Conservation (phyloP, 345 rosid genomes). For the Eucalyptus victrix region DNA sequence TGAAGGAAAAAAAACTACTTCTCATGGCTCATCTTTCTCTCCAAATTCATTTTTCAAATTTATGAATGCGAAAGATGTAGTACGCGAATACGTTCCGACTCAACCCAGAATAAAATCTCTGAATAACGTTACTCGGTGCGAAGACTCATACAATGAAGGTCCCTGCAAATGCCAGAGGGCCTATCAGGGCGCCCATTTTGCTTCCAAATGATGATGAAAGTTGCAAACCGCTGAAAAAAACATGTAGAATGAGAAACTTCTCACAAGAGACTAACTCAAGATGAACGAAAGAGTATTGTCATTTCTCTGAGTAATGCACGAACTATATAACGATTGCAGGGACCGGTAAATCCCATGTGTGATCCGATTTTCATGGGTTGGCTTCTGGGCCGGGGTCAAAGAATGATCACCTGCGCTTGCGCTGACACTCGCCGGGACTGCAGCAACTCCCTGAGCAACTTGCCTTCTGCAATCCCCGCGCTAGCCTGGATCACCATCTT, state of each 20-base stretch:
- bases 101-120: neutral
- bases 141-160: neutral
- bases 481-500: conserved; percentile 34
- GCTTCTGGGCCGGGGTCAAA: neutral
- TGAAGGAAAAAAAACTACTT: neutral
- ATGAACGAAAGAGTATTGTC: neutral
- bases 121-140: neutral
- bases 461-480: conserved; percentile 23
- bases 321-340: neutral
- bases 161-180: neutral
- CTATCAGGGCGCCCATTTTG: neutral
- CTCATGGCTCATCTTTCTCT: neutral
- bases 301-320: neutral
- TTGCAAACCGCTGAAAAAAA: neutral
- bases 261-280: neutral
- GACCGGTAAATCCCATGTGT: neutral
- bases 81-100: neutral
- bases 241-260: neutral
- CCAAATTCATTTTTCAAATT: neutral
- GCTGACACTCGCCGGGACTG: conserved; percentile 27
- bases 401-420: conserved; percentile 24
- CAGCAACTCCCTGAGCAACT: conserved; percentile 31
- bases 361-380: neutral
- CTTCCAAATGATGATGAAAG: neutral
- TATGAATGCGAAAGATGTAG: neutral